Evolutionary conservation across 2,329 filamentous ascomycete species (phyloP).

Genomic region (Fusarium sp.): DNA sequence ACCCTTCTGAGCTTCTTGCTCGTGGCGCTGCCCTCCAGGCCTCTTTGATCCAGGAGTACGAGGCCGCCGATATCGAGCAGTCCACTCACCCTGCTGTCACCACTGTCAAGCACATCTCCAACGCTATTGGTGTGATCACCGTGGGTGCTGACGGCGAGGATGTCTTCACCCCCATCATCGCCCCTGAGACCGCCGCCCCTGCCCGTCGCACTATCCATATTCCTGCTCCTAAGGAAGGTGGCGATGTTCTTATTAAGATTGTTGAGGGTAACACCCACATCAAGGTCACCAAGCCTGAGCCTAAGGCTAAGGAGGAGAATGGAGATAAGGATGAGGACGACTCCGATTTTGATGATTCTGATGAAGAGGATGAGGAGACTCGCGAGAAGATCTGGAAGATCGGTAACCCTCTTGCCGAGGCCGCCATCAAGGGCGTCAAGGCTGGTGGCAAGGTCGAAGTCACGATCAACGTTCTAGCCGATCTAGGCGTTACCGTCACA

Average conservation of each 20-base stretch:
- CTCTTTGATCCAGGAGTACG: constrained; percentile 92
- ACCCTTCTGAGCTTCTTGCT: constrained; percentile 89
- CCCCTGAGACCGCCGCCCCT: constrained; percentile 88
- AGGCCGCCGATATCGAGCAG: constrained; percentile 92
- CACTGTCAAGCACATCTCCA: constrained; percentile 87
- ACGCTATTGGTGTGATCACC: constrained; percentile 87
- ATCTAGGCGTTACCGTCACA: constrained; percentile 82
- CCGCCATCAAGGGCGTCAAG: constrained; percentile 83
- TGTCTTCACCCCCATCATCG: constrained; percentile 82
- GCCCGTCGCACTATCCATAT: constrained; percentile 87
- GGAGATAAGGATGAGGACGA: constrained; percentile 75
- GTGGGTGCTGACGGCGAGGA: constrained; percentile 68
- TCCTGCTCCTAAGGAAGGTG: constrained; percentile 78
- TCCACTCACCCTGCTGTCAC: constrained; percentile 96
- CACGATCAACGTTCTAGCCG: constrained; percentile 85
- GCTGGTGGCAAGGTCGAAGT: constrained; percentile 93
- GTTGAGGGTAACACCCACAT: constrained; percentile 91
- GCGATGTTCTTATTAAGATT: constrained; percentile 87
- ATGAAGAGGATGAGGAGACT: constrained; percentile 85
- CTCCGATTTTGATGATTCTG: constrained; percentile 65
- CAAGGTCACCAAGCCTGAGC: constrained; percentile 89
- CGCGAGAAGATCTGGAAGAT: constrained; percentile 94
- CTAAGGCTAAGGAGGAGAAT: constrained; percentile 73
- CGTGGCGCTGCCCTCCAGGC: constrained; percentile 96
- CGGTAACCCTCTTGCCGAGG: constrained; percentile 83